Conservation (phyloP, 805 yeast species). For the Saccharomycodes ludwigii region DNA sequence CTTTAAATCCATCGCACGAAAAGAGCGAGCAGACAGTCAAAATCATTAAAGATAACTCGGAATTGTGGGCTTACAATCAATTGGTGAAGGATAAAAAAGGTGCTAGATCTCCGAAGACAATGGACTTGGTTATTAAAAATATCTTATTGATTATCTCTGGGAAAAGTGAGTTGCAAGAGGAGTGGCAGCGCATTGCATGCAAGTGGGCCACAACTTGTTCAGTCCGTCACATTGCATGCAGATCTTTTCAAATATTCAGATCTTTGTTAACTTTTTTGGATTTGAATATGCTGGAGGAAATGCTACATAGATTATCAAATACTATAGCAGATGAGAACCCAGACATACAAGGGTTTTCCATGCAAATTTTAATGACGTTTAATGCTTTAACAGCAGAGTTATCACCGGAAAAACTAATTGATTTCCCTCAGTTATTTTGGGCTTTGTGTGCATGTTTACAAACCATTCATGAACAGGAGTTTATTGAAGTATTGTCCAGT, state of each 20-base stretch:
- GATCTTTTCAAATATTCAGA: conserved; percentile 89
- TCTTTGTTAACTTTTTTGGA: conserved; percentile 73
- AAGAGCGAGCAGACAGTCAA: conserved; percentile 46
- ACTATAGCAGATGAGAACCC: conserved; percentile 81
- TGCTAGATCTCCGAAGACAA: conserved; percentile 72
- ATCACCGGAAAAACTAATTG: conserved; percentile 63
- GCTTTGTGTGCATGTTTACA: conserved; percentile 82
- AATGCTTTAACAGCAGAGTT: conserved; percentile 85
- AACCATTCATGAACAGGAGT: conserved; percentile 87
- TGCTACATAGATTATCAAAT: conserved; percentile 85
- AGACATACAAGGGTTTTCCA: conserved; percentile 92
- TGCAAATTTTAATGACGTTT: conserved; percentile 93
- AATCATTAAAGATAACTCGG: conserved; percentile 37
- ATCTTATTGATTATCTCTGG: conserved; percentile 45
- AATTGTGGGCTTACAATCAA: conserved; percentile 80
- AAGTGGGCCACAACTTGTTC: conserved; percentile 97
- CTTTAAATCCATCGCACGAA: conserved; percentile 39
- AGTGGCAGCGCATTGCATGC: conserved; percentile 77
- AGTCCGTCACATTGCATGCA: conserved; percentile 90
- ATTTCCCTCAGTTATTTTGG: conserved; percentile 94
- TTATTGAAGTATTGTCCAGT: conserved; percentile 74
- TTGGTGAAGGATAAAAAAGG: conserved; percentile 63
- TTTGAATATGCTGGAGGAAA: conserved; percentile 79
- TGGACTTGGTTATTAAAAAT: conserved; percentile 63
- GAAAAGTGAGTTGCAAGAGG: conserved; percentile 46